Base-by-base conservation (phyloP, 306 rosid genomes). In the Malus fusca region DNA sequence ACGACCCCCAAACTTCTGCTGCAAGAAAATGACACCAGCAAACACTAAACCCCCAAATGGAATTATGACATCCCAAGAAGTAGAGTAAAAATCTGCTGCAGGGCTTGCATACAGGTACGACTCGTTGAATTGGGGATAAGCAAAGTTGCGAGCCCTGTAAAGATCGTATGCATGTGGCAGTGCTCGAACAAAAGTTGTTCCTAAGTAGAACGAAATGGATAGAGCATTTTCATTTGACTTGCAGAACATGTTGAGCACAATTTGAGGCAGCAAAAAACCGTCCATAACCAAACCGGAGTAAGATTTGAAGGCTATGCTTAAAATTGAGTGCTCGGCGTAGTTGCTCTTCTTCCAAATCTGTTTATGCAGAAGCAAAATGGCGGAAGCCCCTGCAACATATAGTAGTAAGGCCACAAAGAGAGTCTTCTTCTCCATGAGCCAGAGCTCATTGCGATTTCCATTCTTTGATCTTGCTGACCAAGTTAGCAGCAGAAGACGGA, bases 191-290 rank as follows among this genome's bases (percentile, higher is more conserved):
- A 87, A 67, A 64, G 90, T 90, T 22, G 85, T 90, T 72, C 93
- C 96, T 52, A 81, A 19, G 83, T 87, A 88, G 75, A 87, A 92
- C 11, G 74, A 63, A 46, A 33, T 14, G 52, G 90, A 81, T 37
- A 92, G 87, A 68, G 78, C 82, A 12, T 72, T 77, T 31, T 79
- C 84, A 46, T 48, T 76, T 69, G 78, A 71, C 26, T 74, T 76
- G 52, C 69, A 30, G 65, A 78, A 55, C 21, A 62, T 1, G 61
- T 88, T 90, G 28, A 87, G 77, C 28, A 86, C 64, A 15, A 88
- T 84, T 68, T 90, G 93, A 58, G 97, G 96, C 71, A 92, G 73
- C 66, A 90, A 86, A 81, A 90, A 90, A 4, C 88, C 82, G 62
- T 87, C 91, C 75, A 81, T 69, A 6, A 90, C 80, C 77, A 68